Conservation (phyloP, 1,139 yeast genomes). For the Magnusiomyces tetraspermus region DNA sequence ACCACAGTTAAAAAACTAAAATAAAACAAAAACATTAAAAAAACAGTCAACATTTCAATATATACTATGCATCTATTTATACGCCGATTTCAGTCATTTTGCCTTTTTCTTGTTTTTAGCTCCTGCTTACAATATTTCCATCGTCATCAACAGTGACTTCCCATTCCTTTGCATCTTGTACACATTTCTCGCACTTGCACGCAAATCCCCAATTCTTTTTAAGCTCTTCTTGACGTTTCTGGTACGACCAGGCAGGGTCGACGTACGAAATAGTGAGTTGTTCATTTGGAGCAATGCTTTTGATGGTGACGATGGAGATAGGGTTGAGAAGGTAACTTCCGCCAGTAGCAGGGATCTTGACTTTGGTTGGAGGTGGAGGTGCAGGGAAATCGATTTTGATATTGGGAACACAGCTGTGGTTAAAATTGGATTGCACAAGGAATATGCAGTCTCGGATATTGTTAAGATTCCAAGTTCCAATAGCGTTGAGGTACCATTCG, state of each 20-base stretch:
- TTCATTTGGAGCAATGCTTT: slow-evolving; percentile 53
- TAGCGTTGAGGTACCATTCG: background rate
- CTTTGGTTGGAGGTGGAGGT: slow-evolving; percentile 1
- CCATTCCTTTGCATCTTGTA: slow-evolving; percentile 39
- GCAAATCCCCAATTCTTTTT: slow-evolving; percentile 77
- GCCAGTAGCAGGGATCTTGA: background rate
- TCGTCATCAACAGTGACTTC: slow-evolving; percentile 4
- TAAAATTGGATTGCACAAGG: slow-evolving; percentile 57
- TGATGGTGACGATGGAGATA: slow-evolving; percentile 41
- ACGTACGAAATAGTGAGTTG: slow-evolving; percentile 66
- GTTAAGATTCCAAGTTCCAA: slow-evolving; percentile 4
- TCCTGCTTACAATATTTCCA: slow-evolving; percentile 2
- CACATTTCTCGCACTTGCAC: slow-evolving; percentile 63
- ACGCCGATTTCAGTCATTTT: background rate
- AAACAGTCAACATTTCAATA: background rate
- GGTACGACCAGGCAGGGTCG: slow-evolving; percentile 53
- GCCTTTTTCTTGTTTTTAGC: too few species aligned
- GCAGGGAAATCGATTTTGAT: slow-evolving; percentile 43
- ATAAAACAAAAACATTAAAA: background rate
- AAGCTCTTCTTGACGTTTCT: slow-evolving; percentile 55
- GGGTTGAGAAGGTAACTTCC: background rate
- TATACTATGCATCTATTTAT: background rate
- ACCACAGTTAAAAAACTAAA: too few species aligned
- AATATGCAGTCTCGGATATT: slow-evolving; percentile 38
- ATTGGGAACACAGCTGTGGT: slow-evolving; percentile 71